Evolutionary conservation across 345 rosid genomes (phyloP).

Genomic region (Gossypium bickii): DNA sequence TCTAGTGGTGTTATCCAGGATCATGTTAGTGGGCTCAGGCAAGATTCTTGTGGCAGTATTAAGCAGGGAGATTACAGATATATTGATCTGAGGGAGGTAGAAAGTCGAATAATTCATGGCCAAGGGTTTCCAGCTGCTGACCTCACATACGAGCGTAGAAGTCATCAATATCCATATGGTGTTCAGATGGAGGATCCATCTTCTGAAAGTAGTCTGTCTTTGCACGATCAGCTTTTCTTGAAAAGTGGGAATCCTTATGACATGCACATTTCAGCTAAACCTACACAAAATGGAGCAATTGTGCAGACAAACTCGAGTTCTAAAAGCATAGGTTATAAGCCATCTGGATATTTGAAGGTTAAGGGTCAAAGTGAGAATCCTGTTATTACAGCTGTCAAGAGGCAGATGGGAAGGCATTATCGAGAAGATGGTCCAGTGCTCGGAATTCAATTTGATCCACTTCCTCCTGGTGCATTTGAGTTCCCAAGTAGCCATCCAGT

Average conservation of each 20-base stretch:
- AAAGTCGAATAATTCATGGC: conserved; percentile 61
- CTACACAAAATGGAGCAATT: conserved; percentile 31
- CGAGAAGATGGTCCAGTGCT: conserved; percentile 79
- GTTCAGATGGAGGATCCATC: conserved; percentile 60
- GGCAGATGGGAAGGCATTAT: conserved; percentile 76
- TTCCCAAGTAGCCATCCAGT: conserved; percentile 42
- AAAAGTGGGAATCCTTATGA: conserved; percentile 37
- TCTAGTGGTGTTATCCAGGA: conserved; percentile 81
- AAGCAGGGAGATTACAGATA: conserved; percentile 63
- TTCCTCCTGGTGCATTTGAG: conserved; percentile 88
- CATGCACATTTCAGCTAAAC: conserved; percentile 30
- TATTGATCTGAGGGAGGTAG: conserved; percentile 74
- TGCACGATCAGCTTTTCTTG: conserved; percentile 48
- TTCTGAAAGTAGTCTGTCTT: conserved; percentile 64
- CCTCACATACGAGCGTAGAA: conserved; percentile 31
- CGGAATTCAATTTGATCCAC: conserved; percentile 67
- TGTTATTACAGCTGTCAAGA: conserved; percentile 74
- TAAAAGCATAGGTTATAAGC: background rate
- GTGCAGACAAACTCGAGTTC: background rate
- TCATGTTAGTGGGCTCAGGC: conserved; percentile 72
- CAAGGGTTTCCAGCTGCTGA: conserved; percentile 37
- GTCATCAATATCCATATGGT: conserved; percentile 34
- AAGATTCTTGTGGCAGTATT: conserved; percentile 96
- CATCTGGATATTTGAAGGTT: conserved; percentile 56
- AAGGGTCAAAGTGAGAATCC: conserved; percentile 66